These are phyloP conservation scores for Tagetes patula DNA, from an alignment of 129 eudicot genomes.

Conservation along the genomic window DNA sequence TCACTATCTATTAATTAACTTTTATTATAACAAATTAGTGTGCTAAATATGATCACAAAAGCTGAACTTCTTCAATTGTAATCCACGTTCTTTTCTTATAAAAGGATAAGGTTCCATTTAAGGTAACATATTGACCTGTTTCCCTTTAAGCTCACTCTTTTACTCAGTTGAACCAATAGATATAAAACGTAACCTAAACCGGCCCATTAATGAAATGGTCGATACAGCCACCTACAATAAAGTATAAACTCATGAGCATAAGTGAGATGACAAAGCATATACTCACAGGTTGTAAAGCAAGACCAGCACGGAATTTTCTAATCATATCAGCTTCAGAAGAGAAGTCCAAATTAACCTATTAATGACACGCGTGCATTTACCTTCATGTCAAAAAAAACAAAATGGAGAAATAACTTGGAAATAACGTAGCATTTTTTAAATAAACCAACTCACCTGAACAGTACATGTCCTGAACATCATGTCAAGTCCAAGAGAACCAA, in stretches of 20 bases:
- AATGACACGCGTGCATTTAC: conserved; percentile 1
- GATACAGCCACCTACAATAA: not conserved
- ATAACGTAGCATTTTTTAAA: not conserved
- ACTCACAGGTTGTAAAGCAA: conserved; percentile 96
- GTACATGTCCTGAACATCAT: conserved; percentile 99
- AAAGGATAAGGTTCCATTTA: not conserved
- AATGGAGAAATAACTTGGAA: not conserved
- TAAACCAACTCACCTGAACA: conserved; percentile 61
- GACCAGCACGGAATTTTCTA: conserved; percentile 96
- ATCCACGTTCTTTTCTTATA: not conserved
- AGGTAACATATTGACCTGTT: not conserved
- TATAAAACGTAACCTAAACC: not conserved
- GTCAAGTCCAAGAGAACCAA: conserved; percentile 94
- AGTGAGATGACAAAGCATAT: conserved; percentile 24
- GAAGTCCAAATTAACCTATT: conserved; percentile 90
- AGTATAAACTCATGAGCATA: conserved; percentile 1
- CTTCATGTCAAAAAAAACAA: not conserved
- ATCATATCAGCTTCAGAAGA: conserved; percentile 98
- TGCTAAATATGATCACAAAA: not conserved
- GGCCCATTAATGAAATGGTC: not conserved
- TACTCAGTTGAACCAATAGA: not conserved
- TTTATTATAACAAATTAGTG: not conserved
- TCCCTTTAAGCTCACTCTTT: too few species aligned
- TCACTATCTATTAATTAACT: not conserved
- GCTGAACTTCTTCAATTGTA: not conserved